These are phyloP conservation scores for Ormosia semicastrata DNA, from an alignment of 306 rosid species.

Conservation along the genomic window DNA sequence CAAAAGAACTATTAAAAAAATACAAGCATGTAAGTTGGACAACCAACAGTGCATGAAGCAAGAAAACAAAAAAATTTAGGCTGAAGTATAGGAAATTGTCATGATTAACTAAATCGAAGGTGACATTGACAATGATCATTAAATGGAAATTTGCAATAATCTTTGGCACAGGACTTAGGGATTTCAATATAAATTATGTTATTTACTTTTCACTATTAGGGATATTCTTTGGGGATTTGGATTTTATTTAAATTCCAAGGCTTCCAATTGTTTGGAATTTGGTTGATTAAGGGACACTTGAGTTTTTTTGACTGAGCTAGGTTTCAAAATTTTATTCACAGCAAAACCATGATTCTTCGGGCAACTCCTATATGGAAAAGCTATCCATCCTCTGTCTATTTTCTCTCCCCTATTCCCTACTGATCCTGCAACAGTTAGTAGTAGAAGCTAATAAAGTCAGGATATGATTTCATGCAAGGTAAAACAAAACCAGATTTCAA, in stretches of 20 bases:
- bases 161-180: neutral
- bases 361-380: neutral
- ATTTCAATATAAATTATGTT: neutral
- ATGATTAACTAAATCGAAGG: neutral
- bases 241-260: neutral
- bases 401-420: neutral
- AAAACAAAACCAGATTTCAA: constrained; percentile 13
- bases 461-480: neutral
- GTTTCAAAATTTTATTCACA: neutral
- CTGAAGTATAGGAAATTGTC: neutral
- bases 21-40: neutral
- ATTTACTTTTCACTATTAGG: neutral
- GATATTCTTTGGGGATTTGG: neutral
- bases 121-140: neutral
- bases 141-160: neutral
- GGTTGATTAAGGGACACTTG: neutral
- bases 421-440: neutral
- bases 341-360: neutral
- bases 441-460: constrained; percentile 1
- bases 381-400: neutral
- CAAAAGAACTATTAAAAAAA: neutral
- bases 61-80: neutral
- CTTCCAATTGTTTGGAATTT: neutral
- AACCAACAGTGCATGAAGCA: neutral
- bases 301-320: neutral